Evolutionary conservation across 495 filamentous ascomycete genomes (phyloP), one percentile per base, ranked within the genome.

Genomic region (Podospora fimiseda): DNA sequence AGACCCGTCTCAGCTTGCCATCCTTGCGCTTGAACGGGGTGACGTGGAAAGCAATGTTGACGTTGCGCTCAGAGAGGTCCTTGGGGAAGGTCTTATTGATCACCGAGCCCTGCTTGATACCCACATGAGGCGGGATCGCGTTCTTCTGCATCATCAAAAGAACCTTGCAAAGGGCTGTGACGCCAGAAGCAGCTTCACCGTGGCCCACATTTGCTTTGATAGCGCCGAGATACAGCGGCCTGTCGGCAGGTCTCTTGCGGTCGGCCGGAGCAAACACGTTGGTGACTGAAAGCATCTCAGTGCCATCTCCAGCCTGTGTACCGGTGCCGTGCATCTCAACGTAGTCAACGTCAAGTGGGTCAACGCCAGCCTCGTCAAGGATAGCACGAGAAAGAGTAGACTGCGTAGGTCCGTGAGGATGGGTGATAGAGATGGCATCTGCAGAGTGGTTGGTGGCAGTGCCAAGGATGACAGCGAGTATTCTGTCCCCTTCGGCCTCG

Each of bases 311-410:
- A 16, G 85, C 87, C 61, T 90, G 87, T 0, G 89, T 92, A 8
- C 89, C 89, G 0, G 89, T 93, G n/a, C 89, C 89, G 63, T 94
- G 89, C 81, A 90, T 89, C 63, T 94, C 89, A 13, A 93, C 81
- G 56, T 92, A 93, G 69, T 83, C 83, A 18, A 92, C 70, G 43
- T 90, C 84, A 48, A 80, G 78, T 2, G 89, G 85, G 50, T 89
- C 80, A 4, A 88, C 74, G 37, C 85, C 79, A 9, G 86, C 83
- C 33, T 86, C 75, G 41, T 84, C 78, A 13, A 91, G 72, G 37
- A 92, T 77, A 21, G 82, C 74, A 14, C 75, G 70, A 53, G 85
- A 91, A n/a, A 92, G 73, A 9, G 77, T 66, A 6, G 84, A 78
- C 62, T 94, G 89, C 0, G 86, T 85, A 2, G 79, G 80, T 2